phyloP scores from a whole-genome alignment of 2,329 filamentous ascomycete genomes.

The Hypoxylon sp. region DNA sequence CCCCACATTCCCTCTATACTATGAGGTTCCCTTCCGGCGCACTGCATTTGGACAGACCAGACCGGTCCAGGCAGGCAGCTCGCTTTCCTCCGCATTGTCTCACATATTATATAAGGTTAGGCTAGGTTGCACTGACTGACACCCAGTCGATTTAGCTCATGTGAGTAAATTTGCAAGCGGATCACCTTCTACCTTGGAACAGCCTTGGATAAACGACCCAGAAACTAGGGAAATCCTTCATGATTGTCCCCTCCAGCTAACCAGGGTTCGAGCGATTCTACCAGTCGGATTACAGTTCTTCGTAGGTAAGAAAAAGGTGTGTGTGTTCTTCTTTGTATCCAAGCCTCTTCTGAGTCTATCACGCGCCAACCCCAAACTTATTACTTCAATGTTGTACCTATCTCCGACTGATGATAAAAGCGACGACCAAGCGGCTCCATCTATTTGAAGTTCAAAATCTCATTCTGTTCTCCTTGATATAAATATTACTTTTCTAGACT shows the following conservation, averaged over 20 bases:
- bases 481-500: neutral
- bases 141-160: slow-evolving; percentile 28
- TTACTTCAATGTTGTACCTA: slow-evolving; percentile 29
- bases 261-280: slow-evolving; percentile 4
- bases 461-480: neutral
- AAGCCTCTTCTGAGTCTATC: slow-evolving; percentile 37
- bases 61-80: slow-evolving; percentile 12
- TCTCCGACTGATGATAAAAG: slow-evolving; percentile 22
- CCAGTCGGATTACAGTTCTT: slow-evolving; percentile 29
- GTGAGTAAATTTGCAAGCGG: slow-evolving; percentile 37
- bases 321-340: slow-evolving; percentile 30
- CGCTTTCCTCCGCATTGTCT: slow-evolving; percentile 27
- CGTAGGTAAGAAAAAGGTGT: slow-evolving; percentile 31
- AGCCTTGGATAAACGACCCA: slow-evolving; percentile 9
- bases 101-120: slow-evolving; percentile 12
- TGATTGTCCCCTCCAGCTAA: slow-evolving; percentile 32
- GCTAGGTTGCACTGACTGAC: slow-evolving; percentile 30
- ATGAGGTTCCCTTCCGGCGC: slow-evolving; percentile 9
- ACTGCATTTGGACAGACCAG: slow-evolving; percentile 2
- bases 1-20: slow-evolving; percentile 20
- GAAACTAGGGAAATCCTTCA: slow-evolving; percentile 22
- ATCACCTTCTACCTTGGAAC: slow-evolving; percentile 22
- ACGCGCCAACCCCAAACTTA: slow-evolving; percentile 26
- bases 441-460: neutral
- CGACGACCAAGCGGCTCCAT: slow-evolving; percentile 6